Conservation (phyloP, 208 protist species). For the Balamuthia mandrillaris region DNA sequence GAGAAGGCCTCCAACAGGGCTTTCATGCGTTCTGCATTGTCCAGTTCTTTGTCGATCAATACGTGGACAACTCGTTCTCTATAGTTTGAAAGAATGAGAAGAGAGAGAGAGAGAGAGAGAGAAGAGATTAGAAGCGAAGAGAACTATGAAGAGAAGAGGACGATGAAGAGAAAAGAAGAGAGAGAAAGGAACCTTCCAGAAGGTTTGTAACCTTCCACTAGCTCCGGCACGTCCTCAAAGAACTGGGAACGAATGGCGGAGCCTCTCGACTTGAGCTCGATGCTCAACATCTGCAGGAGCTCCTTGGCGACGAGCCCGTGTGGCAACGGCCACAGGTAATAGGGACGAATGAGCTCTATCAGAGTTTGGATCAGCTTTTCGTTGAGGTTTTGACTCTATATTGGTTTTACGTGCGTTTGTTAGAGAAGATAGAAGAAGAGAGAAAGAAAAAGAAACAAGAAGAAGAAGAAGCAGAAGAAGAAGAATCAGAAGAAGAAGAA, state of each 20-base stretch:
- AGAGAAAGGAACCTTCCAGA: not conserved
- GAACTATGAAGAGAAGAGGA: not conserved
- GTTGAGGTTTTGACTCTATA: not conserved
- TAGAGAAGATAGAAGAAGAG: too few relatives aligned
- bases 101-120: not conserved
- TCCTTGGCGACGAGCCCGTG: slow-evolving; percentile 9
- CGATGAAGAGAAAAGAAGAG: not conserved
- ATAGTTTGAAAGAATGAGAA: not conserved
- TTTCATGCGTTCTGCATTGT: not conserved
- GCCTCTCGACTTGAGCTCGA: slow-evolving; percentile 20
- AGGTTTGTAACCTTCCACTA: not conserved
- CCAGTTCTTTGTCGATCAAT: not conserved
- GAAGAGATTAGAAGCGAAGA: not conserved
- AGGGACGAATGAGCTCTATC: not conserved
- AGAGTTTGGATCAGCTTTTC: not conserved
- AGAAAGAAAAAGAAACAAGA: not conserved
- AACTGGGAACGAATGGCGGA: not conserved
- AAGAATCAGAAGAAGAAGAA: not conserved
- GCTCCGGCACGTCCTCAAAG: not conserved
- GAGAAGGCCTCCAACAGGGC: not conserved
- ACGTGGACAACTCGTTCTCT: not conserved
- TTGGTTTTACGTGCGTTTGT: too few relatives aligned
- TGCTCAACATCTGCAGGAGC: not conserved
- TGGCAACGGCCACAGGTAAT: slow-evolving; percentile 19
- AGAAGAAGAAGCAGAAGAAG: not conserved